Percentiles rank a stretch among this genome's conserved stretches.
These are phyloP conservation scores for Aspergillus tubingensis DNA, from an alignment of 2,329 filamentous ascomycete genomes.

Conservation along the genomic window DNA sequence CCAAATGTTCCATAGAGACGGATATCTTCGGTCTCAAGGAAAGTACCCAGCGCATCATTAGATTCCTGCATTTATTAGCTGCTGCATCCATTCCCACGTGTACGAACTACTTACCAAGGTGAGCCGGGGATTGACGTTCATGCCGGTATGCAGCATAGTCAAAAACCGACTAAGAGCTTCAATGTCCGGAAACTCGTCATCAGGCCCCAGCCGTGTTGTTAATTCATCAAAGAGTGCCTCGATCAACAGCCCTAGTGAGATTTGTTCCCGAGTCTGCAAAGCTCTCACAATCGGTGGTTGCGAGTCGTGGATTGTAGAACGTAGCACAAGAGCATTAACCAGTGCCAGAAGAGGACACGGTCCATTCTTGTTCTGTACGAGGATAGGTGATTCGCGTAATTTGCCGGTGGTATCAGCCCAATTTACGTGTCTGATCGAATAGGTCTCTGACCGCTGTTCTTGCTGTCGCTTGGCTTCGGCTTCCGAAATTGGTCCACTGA, in stretches of 20 bases:
- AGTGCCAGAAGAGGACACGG: slow-evolving; percentile 91
- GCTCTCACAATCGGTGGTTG: slow-evolving; percentile 75
- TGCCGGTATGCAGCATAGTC: slow-evolving; percentile 85
- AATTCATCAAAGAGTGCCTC: slow-evolving; percentile 93
- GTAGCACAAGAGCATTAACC: slow-evolving; percentile 87
- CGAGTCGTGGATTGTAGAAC: slow-evolving; percentile 69
- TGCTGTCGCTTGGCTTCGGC: slow-evolving; percentile 37
- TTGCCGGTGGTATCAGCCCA: slow-evolving; percentile 74
- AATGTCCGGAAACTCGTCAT: slow-evolving; percentile 77
- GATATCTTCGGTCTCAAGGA: slow-evolving; percentile 87
- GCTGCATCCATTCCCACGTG: slow-evolving; percentile 23
- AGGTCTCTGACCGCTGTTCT: slow-evolving; percentile 69
- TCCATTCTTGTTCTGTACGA: slow-evolving; percentile 91
- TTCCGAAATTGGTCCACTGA: slow-evolving; percentile 25
- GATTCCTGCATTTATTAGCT: slow-evolving; percentile 36
- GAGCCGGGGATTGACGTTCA: slow-evolving; percentile 96
- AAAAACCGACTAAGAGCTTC: slow-evolving; percentile 85
- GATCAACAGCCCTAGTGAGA: slow-evolving; percentile 80
- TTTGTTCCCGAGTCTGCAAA: slow-evolving; percentile 77
- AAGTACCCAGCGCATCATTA: slow-evolving; percentile 63
- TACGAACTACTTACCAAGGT: slow-evolving; percentile 54
- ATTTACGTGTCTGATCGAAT: slow-evolving; percentile 86
- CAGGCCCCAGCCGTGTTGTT: slow-evolving; percentile 71
- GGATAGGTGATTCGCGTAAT: slow-evolving; percentile 76
- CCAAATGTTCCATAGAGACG: slow-evolving; percentile 86